Conservation (phyloP, 768 basidiomycete genomes). For the Phylloporus scabripes region DNA sequence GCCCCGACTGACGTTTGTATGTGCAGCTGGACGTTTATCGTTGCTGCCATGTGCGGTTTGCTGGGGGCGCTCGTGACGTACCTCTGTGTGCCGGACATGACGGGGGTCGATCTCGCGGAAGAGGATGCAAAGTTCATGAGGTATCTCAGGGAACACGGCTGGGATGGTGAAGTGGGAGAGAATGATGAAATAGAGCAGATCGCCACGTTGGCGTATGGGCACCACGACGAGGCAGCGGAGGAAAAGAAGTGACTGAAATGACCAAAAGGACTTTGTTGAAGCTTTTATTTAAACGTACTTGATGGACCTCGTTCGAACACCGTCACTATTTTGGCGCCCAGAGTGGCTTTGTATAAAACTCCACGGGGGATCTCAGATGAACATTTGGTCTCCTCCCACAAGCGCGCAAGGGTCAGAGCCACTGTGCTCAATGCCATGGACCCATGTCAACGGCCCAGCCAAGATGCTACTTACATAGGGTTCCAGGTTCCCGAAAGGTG, state of each 20-base stretch:
- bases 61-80: slow-evolving; percentile 61
- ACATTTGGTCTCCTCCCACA: too few species aligned
- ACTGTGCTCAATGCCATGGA: too few species aligned
- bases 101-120: slow-evolving; percentile 57
- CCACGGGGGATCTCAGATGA: too few species aligned
- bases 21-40: slow-evolving; percentile 58
- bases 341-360: too few species aligned
- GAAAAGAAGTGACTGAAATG: slow-evolving; percentile 4
- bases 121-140: slow-evolving; percentile 60
- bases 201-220: slow-evolving; percentile 5
- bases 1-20: neutral
- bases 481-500: too few species aligned
- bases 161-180: slow-evolving; percentile 60
- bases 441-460: too few species aligned
- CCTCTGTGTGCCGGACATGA: slow-evolving; percentile 64
- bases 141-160: slow-evolving; percentile 57
- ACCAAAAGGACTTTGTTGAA: neutral
- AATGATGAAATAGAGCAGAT: slow-evolving; percentile 35
- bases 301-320: neutral
- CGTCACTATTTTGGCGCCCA: too few species aligned
- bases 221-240: slow-evolving; percentile 6
- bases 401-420: too few species aligned
- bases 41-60: slow-evolving; percentile 60
- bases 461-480: too few species aligned
- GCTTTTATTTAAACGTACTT: neutral